phyloP scores from a whole-genome alignment of 2,329 filamentous ascomycete genomes.

The Albophoma yamanashiensis region DNA sequence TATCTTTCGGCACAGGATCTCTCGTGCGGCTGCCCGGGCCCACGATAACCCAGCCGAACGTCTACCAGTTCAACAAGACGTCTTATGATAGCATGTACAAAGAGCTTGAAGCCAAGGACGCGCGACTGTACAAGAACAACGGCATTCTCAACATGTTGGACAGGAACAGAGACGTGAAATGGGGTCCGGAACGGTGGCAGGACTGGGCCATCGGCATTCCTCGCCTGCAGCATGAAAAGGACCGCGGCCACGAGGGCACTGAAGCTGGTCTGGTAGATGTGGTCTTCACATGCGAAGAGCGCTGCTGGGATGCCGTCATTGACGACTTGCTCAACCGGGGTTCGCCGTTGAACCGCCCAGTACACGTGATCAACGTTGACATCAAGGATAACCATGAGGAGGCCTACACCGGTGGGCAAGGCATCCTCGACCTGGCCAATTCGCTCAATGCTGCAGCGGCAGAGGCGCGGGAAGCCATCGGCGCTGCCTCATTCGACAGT shows the following conservation, averaged over 20 bases:
- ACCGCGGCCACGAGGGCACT: slow-evolving; percentile 69
- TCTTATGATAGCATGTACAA: slow-evolving; percentile 93
- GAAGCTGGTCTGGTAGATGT: slow-evolving; percentile 88
- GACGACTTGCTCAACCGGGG: slow-evolving; percentile 86
- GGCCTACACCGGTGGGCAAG: slow-evolving; percentile 78
- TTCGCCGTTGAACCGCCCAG: slow-evolving; percentile 76
- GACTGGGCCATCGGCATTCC: slow-evolving; percentile 89
- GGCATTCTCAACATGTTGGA: slow-evolving; percentile 94
- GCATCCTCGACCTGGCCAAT: slow-evolving; percentile 84
- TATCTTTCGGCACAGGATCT: slow-evolving; percentile 94
- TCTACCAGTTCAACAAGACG: slow-evolving; percentile 96
- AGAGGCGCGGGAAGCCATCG: slow-evolving; percentile 61
- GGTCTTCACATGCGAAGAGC: slow-evolving; percentile 94
- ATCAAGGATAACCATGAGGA: slow-evolving; percentile 99
- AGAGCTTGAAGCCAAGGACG: slow-evolving; percentile 78
- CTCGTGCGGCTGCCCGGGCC: slow-evolving; percentile 89
- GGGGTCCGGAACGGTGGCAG: slow-evolving; percentile 93
- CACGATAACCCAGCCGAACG: slow-evolving; percentile 84
- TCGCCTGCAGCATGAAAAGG: slow-evolving; percentile 61
- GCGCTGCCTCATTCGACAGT: slow-evolving; percentile 56
- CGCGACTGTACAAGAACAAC: slow-evolving; percentile 79
- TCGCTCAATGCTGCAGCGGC: slow-evolving; percentile 69
- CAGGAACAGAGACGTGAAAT: slow-evolving; percentile 84
- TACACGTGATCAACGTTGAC: slow-evolving; percentile 97
- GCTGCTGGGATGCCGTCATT: slow-evolving; percentile 95